Evolutionary conservation across 768 basidiomycete genomes (phyloP), one percentile per base, ranked within the genome.

Genomic region (Collybiopsis confluens): DNA sequence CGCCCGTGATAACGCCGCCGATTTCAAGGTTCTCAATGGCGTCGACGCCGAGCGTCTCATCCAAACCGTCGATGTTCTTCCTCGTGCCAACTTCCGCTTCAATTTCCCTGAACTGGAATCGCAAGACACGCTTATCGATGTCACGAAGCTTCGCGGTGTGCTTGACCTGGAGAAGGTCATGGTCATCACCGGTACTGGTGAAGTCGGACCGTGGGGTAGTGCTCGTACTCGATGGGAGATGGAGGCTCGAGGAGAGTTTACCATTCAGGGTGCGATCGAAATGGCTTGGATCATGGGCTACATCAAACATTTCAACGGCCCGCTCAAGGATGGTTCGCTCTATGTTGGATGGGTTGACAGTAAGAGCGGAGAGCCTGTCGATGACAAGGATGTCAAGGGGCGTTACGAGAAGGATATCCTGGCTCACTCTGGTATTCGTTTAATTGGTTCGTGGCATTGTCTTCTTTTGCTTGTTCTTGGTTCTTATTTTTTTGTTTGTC

Each of bases 241-340:
- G 94, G 97, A 99, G 67, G 95, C 94, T 43, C 81, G 85, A 43
- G 96, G 97, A n/a, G 86, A 96, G 64, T 88, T 98, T 70, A 94
- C 95, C 1, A 95, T 98, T 61, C 89, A 97, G 68, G 97, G 97
- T 18, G 92, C 92, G 64, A 97, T 99, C 64, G 97, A 99, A 74
- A 96, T 99, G 90, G 95, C 96, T 2, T 99, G 96, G 95, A 86
- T 98, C 71, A 98, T 95, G 92, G 96, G 97, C 38, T 84, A 82
- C 73, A 97, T 98, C 81, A 97, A 95, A 70, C 94, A 99, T 76
- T 96, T 98, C 70, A 92, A 99, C 60, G 97, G 97, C 16, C 93
- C 93, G 54, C 80, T 98, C 61, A 94, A 96, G 73, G 84, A 90
- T 61, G 93, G 92, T 41, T 82, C 90, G 28, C 78, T 96, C 28